Base-by-base conservation (phyloP, 148 eudicot genomes). In the Vaccinium vitisidaea region DNA sequence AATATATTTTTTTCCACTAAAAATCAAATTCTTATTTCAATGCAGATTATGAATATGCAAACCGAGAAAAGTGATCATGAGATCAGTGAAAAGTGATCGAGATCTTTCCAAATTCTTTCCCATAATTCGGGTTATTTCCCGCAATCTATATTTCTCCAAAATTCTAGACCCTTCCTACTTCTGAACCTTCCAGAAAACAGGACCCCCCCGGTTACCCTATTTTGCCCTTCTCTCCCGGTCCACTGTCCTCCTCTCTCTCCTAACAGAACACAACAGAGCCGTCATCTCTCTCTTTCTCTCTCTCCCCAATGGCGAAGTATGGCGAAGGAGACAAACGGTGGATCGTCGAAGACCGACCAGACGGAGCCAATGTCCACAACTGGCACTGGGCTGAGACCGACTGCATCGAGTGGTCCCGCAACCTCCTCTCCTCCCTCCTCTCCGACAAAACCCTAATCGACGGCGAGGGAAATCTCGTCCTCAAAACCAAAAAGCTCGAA, bases 311-410 rank as follows among this genome's bases (percentile, higher is more conserved):
- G 99, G 99, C 99, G 77, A 93, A 89, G 82, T 89, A 86, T 86
- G 99, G 99, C 15, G 99, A 97, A 88, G 99, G 99, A 12, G 99
- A 95, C 91, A 93, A 91, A 67, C 85, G 98, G 1, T 97, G 99
- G 98, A 97, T 97, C 83, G 99, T 97, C 4, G 87, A 88, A 46
- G 99, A 97, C 54, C 87, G 99, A 5, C 90, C 98, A 3, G 98
- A 97, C 84, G 98, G 99, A 21, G 89, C 99, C 25, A 97, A 97
- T 84, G 98, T 97, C 82, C 98, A 97, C 92, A 97, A 97, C 84
- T 95, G 99, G 98, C 99, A 97, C 89, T 97, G 99, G 99, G 88
- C 98, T 0, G 99, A 95, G 54, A 97, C 99, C 39, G 91, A 97
- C 70, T 97, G 99, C 56, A 80, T 97, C 79, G 98, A 93, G 15